Evolutionary conservation across 352 stramenopile species (phyloP).

Genomic region (Phytopythium ostracodes): DNA sequence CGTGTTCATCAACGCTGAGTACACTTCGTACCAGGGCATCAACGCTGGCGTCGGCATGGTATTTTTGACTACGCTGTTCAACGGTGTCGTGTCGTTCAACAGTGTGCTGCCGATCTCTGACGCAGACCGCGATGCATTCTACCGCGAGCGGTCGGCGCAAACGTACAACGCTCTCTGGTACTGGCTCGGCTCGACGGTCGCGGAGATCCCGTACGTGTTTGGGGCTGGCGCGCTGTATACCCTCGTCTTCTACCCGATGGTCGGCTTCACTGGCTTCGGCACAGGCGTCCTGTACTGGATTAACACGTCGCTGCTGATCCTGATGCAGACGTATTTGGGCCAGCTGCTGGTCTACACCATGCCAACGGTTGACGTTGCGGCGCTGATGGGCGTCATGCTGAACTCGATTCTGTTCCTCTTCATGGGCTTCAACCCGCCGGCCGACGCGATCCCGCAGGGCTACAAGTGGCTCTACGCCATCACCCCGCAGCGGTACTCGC

Average conservation of each 20-base stretch:
- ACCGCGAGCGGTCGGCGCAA: slow-evolving; percentile 74
- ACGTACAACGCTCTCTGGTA: slow-evolving; percentile 82
- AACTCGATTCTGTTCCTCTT: slow-evolving; percentile 31
- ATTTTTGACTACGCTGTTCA: slow-evolving; percentile 70
- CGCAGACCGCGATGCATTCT: slow-evolving; percentile 73
- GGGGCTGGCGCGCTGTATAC: slow-evolving; percentile 19
- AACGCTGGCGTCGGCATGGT: slow-evolving; percentile 66
- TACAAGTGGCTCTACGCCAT: slow-evolving; percentile 2
- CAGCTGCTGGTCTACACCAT: slow-evolving; percentile 23
- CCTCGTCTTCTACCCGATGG: slow-evolving; percentile 22
- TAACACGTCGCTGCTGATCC: slow-evolving; percentile 15
- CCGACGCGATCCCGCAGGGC: slow-evolving; percentile 12
- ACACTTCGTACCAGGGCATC: slow-evolving; percentile 25
- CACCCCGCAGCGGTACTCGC: slow-evolving; percentile 12
- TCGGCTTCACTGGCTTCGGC: slow-evolving; percentile 8
- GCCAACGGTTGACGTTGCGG: slow-evolving; percentile 22
- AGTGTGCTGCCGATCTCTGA: slow-evolving; percentile 71
- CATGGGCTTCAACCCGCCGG: slow-evolving; percentile 26
- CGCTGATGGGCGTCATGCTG: slow-evolving; percentile 24
- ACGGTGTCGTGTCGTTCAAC: slow-evolving; percentile 50
- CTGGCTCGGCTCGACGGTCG: slow-evolving; percentile 34
- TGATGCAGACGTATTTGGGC: slow-evolving; percentile 29
- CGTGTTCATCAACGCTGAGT: slow-evolving; percentile 36
- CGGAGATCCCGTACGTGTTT: slow-evolving; percentile 47
- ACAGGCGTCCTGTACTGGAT: slow-evolving; percentile 22